These are phyloP conservation scores for Hydrangea macrophylla DNA, from an alignment of 148 eudicot genomes.

Conservation along the genomic window DNA sequence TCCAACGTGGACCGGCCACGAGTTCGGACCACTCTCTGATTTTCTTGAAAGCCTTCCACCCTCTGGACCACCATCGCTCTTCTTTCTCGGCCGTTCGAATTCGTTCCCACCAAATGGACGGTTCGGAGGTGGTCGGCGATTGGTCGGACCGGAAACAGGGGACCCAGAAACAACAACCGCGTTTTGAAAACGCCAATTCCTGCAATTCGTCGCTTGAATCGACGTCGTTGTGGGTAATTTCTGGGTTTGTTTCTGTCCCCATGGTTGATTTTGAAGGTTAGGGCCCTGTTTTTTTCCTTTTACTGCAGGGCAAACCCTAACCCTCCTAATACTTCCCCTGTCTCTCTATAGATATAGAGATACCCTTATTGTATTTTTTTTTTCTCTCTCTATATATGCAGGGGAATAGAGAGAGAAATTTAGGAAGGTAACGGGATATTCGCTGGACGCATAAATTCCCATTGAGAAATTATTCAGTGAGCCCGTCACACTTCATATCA, in stretches of 20 bases:
- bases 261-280: background rate
- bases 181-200: conserved; percentile 11
- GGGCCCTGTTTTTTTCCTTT: background rate
- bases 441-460: too few species aligned
- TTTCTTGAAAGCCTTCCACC: conserved; percentile 17
- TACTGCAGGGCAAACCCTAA: conserved; percentile 21
- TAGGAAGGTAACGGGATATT: too few species aligned
- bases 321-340: background rate
- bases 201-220: conserved; percentile 8
- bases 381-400: too few species aligned
- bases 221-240: background rate
- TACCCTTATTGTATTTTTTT: too few species aligned
- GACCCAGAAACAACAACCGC: conserved; percentile 34
- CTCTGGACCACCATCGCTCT: conserved; percentile 14
- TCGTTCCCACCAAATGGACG: conserved; percentile 34
- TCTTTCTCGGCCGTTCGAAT: conserved; percentile 18
- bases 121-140: background rate
- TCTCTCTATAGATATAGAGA: too few species aligned
- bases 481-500: too few species aligned
- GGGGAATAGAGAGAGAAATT: too few species aligned
- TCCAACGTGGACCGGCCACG: conserved; percentile 45
- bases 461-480: too few species aligned
- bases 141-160: conserved; percentile 10
- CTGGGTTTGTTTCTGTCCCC: conserved; percentile 8
- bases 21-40: conserved; percentile 47